Base-by-base conservation (phyloP, 352 stramenopile genomes). In the Stramenopiles sp. region DNA sequence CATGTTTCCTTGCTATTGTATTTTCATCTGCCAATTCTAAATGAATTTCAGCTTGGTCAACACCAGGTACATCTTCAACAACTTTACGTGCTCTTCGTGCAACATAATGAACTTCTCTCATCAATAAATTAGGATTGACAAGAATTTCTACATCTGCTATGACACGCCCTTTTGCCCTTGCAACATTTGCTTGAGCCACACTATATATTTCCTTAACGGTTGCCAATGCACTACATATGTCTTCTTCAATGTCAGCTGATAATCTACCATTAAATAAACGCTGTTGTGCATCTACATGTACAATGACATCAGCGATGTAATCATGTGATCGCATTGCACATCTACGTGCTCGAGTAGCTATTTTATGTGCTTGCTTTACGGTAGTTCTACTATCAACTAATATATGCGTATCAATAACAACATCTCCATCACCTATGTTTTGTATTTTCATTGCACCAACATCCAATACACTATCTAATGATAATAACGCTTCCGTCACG, bases 91-190 rank as follows among this genome's bases (percentile, higher is more conserved):
- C 65, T 33, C 65, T 76, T 76, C 65, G 4, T 7, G 65, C 65
- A 13, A 76, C 65, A 13, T 76, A 76, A 76, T 76, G 65, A 4
- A 76, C 65, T 33, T 76, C 65, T 76, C 65, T 4, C 65, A 76
- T 76, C 13, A 31, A 7, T 20, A 76, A 76, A 4, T 76, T 20
- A 31, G 65, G 65, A 33, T 76, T 76, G 4, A 76, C 65, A 31
- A 76, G 31, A 13, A 76, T 76, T 76, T 76, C 65, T 20, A 76
- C 65, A 76, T 76, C 31, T 13, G 65, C 65, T 13, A 33, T 33
- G 4, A 76, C 31, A 4, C 13, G 65, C 4, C 65, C 65, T 31
- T 20, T 20, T 20, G 30, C 31, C 13, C 65, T 4, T 4, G 4
- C 13, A 33, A 76, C 13, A 7, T 76, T 76, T 1, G 31, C 65